Conservation (phyloP, 768 basidiomycete species). For the Boletus fagicola region DNA sequence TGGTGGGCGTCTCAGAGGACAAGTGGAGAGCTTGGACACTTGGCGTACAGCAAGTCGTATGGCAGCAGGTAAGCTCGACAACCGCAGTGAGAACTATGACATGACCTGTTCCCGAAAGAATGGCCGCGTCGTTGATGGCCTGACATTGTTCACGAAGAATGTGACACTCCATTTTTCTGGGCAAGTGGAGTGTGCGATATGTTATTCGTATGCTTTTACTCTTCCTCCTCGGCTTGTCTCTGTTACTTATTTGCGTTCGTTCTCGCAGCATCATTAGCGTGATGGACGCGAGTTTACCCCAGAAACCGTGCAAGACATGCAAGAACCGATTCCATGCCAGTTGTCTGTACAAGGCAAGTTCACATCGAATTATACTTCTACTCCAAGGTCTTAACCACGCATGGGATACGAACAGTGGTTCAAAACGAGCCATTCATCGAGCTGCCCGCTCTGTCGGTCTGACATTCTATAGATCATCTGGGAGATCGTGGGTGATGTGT, state of each 20-base stretch:
- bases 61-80: conserved; percentile 64
- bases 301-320: conserved; percentile 91
- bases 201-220: conserved; percentile 68
- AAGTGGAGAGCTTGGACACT: conserved; percentile 94
- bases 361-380: neutral
- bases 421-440: conserved; percentile 83
- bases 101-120: conserved; percentile 49
- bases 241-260: neutral
- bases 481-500: neutral
- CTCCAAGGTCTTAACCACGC: neutral
- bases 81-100: neutral
- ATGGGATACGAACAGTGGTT: conserved; percentile 65
- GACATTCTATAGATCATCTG: conserved; percentile 57
- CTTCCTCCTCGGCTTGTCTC: neutral
- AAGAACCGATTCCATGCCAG: conserved; percentile 91
- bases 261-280: conserved; percentile 78
- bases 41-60: conserved; percentile 86
- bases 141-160: conserved; percentile 91
- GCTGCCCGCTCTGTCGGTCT: conserved; percentile 87
- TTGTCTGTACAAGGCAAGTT: conserved; percentile 81
- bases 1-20: conserved; percentile 85
- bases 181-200: conserved; percentile 94
- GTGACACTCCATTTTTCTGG: conserved; percentile 92
- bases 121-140: conserved; percentile 83
- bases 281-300: conserved; percentile 82